phyloP scores from a whole-genome alignment of 495 filamentous ascomycete species.

The Penicillium daleae region DNA sequence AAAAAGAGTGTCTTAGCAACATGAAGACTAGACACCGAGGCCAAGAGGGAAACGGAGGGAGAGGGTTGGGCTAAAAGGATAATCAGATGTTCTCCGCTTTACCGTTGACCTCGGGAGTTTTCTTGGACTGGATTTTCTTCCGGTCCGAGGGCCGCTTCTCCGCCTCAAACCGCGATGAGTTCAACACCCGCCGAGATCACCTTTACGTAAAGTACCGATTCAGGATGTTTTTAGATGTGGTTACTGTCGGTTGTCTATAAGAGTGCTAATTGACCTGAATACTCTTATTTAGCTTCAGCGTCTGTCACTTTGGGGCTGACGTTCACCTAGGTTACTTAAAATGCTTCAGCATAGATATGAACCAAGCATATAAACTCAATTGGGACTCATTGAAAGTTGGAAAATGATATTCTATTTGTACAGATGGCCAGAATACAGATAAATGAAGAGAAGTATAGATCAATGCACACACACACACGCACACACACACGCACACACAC shows the following conservation, averaged over 20 bases:
- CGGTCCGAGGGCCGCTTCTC: constrained; percentile 32
- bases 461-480: constrained; percentile 11
- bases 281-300: not conserved
- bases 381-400: not conserved
- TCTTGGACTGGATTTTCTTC: constrained; percentile 35
- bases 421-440: constrained; percentile 36
- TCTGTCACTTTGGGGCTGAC: not conserved
- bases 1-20: constrained; percentile 55
- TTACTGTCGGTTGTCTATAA: not conserved
- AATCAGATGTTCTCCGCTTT: constrained; percentile 39
- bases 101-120: constrained; percentile 39
- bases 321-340: not conserved
- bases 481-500: constrained; percentile 10
- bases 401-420: constrained; percentile 41
- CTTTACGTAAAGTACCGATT: constrained; percentile 12
- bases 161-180: constrained; percentile 21
- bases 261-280: not conserved
- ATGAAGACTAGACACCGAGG: constrained; percentile 43
- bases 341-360: not conserved
- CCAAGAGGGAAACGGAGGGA: constrained; percentile 20
- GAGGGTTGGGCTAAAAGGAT: constrained; percentile 23
- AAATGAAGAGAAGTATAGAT: constrained; percentile 20
- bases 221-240: not conserved
- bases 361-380: not conserved
- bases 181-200: constrained; percentile 2